Percentiles rank a stretch among this genome's conserved stretches.
phyloP scores from a whole-genome alignment of 2,329 filamentous ascomycete species.

The Fusarium buxicola region DNA sequence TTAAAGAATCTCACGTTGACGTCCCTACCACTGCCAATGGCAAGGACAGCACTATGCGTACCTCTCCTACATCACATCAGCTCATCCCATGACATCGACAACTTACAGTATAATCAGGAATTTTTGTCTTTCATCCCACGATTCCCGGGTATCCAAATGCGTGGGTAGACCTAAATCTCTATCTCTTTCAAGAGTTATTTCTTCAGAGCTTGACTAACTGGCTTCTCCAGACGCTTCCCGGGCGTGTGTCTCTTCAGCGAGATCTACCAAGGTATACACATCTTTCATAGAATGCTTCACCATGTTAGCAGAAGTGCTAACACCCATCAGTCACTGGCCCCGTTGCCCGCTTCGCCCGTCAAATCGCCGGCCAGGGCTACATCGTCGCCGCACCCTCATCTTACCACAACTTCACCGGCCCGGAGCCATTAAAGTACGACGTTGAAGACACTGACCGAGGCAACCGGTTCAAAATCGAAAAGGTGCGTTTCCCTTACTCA shows the following conservation, averaged over 20 bases:
- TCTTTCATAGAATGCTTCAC: background rate
- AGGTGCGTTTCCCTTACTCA: constrained; percentile 60
- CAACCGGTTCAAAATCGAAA: constrained; percentile 86
- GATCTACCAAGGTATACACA: constrained; percentile 88
- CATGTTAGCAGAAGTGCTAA: background rate
- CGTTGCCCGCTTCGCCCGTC: constrained; percentile 87
- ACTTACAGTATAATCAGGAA: constrained; percentile 65
- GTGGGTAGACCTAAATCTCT: constrained; percentile 55
- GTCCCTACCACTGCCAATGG: constrained; percentile 64
- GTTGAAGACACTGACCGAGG: constrained; percentile 87
- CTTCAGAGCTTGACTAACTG: constrained; percentile 11
- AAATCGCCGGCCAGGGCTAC: constrained; percentile 93
- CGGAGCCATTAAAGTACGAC: constrained; percentile 86
- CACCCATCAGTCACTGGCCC: constrained; percentile 80
- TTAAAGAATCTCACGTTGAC: constrained; percentile 65
- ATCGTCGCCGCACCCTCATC: constrained; percentile 91
- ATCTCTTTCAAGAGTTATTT: too few relatives aligned
- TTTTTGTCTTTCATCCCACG: constrained; percentile 88
- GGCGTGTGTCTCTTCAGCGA: constrained; percentile 91
- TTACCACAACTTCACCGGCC: constrained; percentile 93
- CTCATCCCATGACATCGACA: constrained; percentile 22
- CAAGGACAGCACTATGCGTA: constrained; percentile 67
- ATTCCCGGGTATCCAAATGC: constrained; percentile 89
- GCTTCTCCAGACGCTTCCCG: constrained; percentile 71
- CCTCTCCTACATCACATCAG: constrained; percentile 20